Evolutionary conservation across 345 rosid genomes (phyloP), one percentile per base, ranked within the genome.

Genomic region (Pseudoturritis turrita): DNA sequence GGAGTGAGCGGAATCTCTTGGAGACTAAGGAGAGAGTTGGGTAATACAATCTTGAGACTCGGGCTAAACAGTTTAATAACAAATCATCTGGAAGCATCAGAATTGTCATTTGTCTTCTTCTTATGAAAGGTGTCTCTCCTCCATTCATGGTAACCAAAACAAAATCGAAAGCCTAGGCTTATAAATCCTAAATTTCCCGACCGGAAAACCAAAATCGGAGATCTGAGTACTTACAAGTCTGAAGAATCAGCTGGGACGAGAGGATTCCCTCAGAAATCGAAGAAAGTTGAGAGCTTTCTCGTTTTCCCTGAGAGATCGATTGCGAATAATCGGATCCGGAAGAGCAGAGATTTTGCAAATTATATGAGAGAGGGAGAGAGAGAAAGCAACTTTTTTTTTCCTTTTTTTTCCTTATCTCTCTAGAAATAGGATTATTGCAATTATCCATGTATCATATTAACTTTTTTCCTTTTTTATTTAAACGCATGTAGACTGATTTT

Each of bases 221-320:
- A 86, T 82, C 88, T 77, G 81, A 60, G 66, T 28, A 56, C 88
- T 79, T 81, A 90, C 97, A 92, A 66, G 82, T 85, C 92, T 14
- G 97, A 90, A 31, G 97, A 84, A 79, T 90, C 97, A 7, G 95
- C 83, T 78, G 87, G 88, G 58, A 3, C 52, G 46, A 41, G 45
- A 62, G 58, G 21, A 56, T 17, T 7, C 51, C 55, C 11, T 33
- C 33, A 26, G 59, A 55, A 41, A 65, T 26, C 62, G 61, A 69
- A 46, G 37, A 26, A 29, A 35, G 65, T 23, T 9, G 36, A 17
- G 57, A 49, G 70, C 57, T 64, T 64, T 64, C 10, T 3, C 21
- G n/a, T n/a, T 31, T 39, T 25, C n/a, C 44, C 17, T 2, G 33
- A 29, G 33, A 29, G 33, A 29, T 29, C 33, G 33, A 29, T 29